Evolutionary conservation across 176 grass and related monocot species (phyloP), one percentile per base, ranked within the genome.

Genomic region (Oryza brachyantha): DNA sequence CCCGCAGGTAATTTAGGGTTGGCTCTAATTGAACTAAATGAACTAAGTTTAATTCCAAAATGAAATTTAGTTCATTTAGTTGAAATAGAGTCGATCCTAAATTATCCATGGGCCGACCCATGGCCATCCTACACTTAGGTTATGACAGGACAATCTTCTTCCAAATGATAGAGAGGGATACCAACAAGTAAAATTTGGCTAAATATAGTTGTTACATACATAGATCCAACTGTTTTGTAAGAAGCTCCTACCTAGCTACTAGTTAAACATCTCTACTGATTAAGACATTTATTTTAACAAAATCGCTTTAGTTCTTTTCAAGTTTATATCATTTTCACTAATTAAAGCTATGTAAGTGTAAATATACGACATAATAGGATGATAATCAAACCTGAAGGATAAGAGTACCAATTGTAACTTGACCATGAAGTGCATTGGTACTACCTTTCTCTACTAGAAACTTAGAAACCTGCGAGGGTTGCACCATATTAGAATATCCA

Each of bases 321-420:
- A 64, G 3, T 29, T 19, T 3, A 29, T 61, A 61, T 13, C 3
- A 63, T 24, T 58, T 31, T 66, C 42, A 21, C 28, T 19, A 55
- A 66, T 73, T 1, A 60, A 39, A 66, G 43, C 35, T 25, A 48
- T 42, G n/a, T 32, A 81, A 63, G 34, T 31, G 26, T 52, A 72
- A 66, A 61, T 29, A 32, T 40, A 66, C 55, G 52, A 64, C 71
- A 78, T 41, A 84, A 74, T 36, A 55, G 37, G 40, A 72, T 46
- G 43, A 41, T 27, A 67, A 79, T 17, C 64, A 81, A 84, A 96
- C 93, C 90, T 97, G 93, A 71, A 93, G 93, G 72, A 90, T 92
- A 37, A 97, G 76, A n/a, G 93, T 90, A 73, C 92, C 96, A 69
- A 94, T 99, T 79, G 90, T 96, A 65, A 99, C 92, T 95, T 96